Conservation (phyloP, 495 filamentous ascomycete genomes). For the Penicillium coffeae region DNA sequence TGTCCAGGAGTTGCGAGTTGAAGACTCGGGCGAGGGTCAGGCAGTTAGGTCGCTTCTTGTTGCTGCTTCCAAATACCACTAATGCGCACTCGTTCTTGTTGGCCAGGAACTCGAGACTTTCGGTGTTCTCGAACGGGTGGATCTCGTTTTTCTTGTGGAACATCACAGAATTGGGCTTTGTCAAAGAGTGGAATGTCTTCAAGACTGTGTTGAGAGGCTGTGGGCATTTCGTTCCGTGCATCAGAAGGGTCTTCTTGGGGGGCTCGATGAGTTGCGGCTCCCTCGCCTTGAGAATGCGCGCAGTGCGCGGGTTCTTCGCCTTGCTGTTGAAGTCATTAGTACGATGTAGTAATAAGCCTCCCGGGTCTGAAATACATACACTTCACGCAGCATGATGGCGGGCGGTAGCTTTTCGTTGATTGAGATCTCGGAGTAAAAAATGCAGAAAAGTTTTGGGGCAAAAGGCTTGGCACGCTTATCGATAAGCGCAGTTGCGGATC, state of each 20-base stretch:
- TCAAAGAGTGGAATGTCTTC: constrained; percentile 75
- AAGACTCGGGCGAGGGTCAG: constrained; percentile 83
- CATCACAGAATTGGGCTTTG: constrained; percentile 72
- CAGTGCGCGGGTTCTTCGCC: constrained; percentile 89
- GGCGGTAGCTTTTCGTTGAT: constrained; percentile 8
- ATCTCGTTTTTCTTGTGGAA: constrained; percentile 94
- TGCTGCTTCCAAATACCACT: constrained; percentile 73
- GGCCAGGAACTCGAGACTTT: constrained; percentile 85
- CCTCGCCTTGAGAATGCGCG: constrained; percentile 84
- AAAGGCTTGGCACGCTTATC: constrained; percentile 29
- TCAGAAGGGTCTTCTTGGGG: constrained; percentile 78
- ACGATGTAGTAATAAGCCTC: not conserved
- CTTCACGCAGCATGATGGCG: constrained; percentile 34
- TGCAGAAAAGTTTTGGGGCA: constrained; percentile 31
- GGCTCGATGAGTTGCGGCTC: constrained; percentile 87
- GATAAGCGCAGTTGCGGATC: constrained; percentile 16
- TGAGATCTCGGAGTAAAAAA: constrained; percentile 22
- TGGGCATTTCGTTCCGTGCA: constrained; percentile 78
- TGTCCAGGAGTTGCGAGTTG: constrained; percentile 80
- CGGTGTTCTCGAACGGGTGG: constrained; percentile 87
- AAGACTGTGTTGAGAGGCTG: constrained; percentile 73
- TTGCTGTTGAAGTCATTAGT: constrained; percentile 50
- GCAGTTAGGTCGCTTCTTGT: constrained; percentile 90
- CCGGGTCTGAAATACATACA: constrained; percentile 22
- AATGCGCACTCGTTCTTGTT: constrained; percentile 90